These are phyloP conservation scores for Septoria linicola DNA, from an alignment of 2,329 filamentous ascomycete species.

Conservation along the genomic window DNA sequence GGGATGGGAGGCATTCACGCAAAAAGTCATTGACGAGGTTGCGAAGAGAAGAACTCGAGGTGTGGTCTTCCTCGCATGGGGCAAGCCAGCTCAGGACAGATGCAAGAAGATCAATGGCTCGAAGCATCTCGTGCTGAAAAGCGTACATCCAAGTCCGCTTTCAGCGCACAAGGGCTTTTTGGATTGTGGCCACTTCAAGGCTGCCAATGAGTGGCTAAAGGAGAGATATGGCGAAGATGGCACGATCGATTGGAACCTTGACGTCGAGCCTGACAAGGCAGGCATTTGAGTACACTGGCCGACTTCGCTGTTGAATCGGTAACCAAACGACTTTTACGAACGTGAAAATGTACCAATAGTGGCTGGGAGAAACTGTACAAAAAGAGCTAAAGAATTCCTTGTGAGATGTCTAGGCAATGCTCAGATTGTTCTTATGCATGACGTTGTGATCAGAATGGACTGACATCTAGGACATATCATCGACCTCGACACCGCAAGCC, in stretches of 20 bases:
- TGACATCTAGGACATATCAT: too few species aligned
- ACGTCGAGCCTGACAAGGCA: conserved; percentile 46
- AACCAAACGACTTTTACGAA: neutral
- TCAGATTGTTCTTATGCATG: too few species aligned
- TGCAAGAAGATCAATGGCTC: conserved; percentile 64
- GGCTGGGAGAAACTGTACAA: too few species aligned
- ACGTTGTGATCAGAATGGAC: too few species aligned
- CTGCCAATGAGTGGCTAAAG: conserved; percentile 81
- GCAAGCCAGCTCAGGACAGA: conserved; percentile 75
- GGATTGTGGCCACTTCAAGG: conserved; percentile 71
- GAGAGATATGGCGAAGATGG: conserved; percentile 74
- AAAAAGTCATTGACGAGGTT: conserved; percentile 85
- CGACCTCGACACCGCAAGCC: neutral
- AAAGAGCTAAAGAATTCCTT: too few species aligned
- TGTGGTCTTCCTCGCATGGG: conserved; percentile 96
- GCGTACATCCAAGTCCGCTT: conserved; percentile 89
- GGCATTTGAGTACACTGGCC: conserved; percentile 34
- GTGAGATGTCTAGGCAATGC: too few species aligned
- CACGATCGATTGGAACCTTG: conserved; percentile 76
- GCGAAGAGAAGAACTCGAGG: conserved; percentile 72
- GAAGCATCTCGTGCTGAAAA: conserved; percentile 78
- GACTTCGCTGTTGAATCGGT: neutral
- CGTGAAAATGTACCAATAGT: too few species aligned
- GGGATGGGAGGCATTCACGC: conserved; percentile 92
- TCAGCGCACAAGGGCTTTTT: conserved; percentile 76